These are phyloP conservation scores for Yamadazyma takamatsuzukensis DNA, from an alignment of 805 yeast genomes.

Conservation along the genomic window DNA sequence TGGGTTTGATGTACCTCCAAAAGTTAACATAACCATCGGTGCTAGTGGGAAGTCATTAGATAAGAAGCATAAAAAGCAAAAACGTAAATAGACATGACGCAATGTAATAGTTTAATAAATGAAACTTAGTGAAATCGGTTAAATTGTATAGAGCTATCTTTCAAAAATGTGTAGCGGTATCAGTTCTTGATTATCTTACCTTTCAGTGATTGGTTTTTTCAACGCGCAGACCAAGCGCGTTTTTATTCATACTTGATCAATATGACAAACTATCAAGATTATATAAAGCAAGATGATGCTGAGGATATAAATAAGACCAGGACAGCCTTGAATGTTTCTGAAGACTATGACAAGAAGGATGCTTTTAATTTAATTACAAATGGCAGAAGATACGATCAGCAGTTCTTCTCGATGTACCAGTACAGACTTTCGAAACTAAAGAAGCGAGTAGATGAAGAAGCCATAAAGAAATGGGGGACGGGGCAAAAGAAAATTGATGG, in stretches of 20 bases:
- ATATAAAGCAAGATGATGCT: slow-evolving; percentile 4
- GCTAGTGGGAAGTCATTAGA: slow-evolving; percentile 73
- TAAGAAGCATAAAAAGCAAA: slow-evolving; percentile 45
- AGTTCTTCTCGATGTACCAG: slow-evolving; percentile 43
- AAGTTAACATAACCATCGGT: slow-evolving; percentile 93
- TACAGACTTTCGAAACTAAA: slow-evolving; percentile 31
- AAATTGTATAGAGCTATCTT: no score
- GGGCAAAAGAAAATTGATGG: slow-evolving; percentile 34
- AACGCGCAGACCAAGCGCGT: no score
- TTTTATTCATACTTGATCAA: no score
- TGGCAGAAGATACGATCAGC: slow-evolving; percentile 32
- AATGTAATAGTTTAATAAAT: no score
- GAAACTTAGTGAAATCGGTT: no score
- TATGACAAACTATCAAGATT: slow-evolving; percentile 8
- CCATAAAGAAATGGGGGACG: slow-evolving; percentile 51
- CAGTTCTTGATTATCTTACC: no score
- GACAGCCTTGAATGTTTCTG: not conserved
- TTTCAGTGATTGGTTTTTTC: no score
- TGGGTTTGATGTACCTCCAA: slow-evolving; percentile 94
- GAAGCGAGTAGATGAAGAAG: slow-evolving; percentile 29
- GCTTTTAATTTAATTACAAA: slow-evolving; percentile 17
- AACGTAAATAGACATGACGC: slow-evolving; percentile 26
- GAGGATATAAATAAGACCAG: not conserved
- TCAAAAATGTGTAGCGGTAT: no score
- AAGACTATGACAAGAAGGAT: slow-evolving; percentile 10